Evolutionary conservation across 768 basidiomycete genomes (phyloP).

Genomic region (Serpula lacrymans): DNA sequence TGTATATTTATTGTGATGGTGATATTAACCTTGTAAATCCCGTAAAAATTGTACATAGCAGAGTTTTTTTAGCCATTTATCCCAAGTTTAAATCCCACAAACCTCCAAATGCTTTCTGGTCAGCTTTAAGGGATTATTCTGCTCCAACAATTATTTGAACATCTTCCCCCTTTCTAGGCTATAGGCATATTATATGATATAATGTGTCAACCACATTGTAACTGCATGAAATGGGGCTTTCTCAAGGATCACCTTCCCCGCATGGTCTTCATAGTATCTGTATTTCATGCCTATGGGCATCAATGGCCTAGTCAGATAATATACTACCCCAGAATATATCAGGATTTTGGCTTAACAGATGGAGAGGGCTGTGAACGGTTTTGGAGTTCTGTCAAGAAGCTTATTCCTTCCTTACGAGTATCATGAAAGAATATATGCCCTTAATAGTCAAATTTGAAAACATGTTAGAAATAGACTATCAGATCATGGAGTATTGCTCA

Average conservation of each 20-base stretch:
- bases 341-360: constrained; percentile 22
- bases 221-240: constrained; percentile 10
- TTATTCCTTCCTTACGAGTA: constrained; percentile 16
- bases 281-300: constrained; percentile 34
- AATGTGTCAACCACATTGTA: constrained; percentile 19
- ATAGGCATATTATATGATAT: constrained; percentile 22
- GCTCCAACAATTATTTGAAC: constrained; percentile 11
- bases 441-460: too few relatives aligned
- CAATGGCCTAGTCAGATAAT: constrained; percentile 32
- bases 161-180: constrained; percentile 12
- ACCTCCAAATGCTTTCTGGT: too few relatives aligned
- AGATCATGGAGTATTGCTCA: too few relatives aligned
- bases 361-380: constrained; percentile 26
- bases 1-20: too few relatives aligned
- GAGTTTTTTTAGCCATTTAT: too few relatives aligned
- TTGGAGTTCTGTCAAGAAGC: constrained; percentile 18
- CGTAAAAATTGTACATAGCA: too few relatives aligned
- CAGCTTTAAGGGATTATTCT: constrained; percentile 22
- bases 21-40: too few relatives aligned
- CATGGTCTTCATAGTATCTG: constrained; percentile 25
- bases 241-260: constrained; percentile 10
- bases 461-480: too few relatives aligned
- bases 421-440: too few relatives aligned
- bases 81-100: too few relatives aligned
- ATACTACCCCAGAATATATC: constrained; percentile 30